phyloP scores from a whole-genome alignment of 2,329 filamentous ascomycete species.

The Talaromyces sp. region DNA sequence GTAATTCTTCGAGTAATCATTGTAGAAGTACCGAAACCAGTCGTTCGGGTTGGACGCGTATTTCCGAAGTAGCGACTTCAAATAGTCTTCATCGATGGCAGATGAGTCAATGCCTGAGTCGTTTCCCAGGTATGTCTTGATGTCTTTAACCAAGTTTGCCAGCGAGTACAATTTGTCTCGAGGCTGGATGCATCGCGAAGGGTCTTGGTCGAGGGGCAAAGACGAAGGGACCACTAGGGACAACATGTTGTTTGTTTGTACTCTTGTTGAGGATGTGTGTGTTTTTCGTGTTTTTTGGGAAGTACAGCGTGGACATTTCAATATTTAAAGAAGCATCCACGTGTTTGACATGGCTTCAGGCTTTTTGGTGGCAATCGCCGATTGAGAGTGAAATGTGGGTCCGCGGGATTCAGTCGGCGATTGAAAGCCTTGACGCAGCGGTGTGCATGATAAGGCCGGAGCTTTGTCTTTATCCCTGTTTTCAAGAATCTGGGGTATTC shows the following conservation, averaged over 20 bases:
- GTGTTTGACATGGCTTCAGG: neutral
- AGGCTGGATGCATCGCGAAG: neutral
- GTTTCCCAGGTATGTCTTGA: conserved; percentile 69
- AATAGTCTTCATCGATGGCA: conserved; percentile 68
- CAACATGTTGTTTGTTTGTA: neutral
- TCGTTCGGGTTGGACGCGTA: conserved; percentile 65
- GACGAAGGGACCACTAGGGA: neutral
- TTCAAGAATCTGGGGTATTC: neutral
- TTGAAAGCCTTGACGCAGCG: neutral
- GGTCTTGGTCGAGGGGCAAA: neutral
- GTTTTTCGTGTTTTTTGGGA: neutral
- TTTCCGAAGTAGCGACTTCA: conserved; percentile 65
- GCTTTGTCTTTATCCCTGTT: neutral
- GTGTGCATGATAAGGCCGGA: neutral
- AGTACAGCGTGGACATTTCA: neutral
- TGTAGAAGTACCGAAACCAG: conserved; percentile 70
- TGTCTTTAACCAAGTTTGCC: conserved; percentile 37
- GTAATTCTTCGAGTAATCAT: conserved; percentile 65
- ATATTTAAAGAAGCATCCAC: neutral
- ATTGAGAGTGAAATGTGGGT: neutral
- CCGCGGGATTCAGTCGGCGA: neutral
- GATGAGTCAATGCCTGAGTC: conserved; percentile 76
- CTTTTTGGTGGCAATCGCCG: neutral
- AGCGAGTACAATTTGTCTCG: neutral
- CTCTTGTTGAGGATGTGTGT: neutral